Evolutionary conservation across 805 yeast species (phyloP), one percentile per base, ranked within the genome.

Genomic region (Starmerella kuoi): DNA sequence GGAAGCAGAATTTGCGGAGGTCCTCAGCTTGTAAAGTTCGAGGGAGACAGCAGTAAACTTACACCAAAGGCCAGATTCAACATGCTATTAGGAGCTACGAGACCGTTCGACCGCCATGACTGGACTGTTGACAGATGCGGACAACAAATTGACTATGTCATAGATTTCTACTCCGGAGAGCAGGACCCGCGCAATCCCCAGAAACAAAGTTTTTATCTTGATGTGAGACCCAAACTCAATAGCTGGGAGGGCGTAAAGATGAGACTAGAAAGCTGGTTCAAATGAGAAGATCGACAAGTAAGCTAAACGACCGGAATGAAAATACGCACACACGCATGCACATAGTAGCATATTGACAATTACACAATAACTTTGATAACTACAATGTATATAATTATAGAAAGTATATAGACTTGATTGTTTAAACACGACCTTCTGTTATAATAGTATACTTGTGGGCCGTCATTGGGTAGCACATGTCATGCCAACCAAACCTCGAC

Each of bases 91-190:
- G 95, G 94, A 0, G 68, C 73, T 44, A 76, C 75, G 38, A 72
- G 72, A 47, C 98, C 98, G 0, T 88, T 88, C 63, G 98, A 88
- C 62, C 72, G 98, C 54, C 98, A 88, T 58, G 98, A 88, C 61
- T 88, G 98, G 98, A 67, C 72, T 5, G 71, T 88, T 9, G 77
- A 81, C 54, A 66, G 96, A 41, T 84, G 95, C 60, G 97, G 97
- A 3, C 70, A 65, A 19, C 70, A 72, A 38, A 71, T 88, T 18
- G 95, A 85, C 37, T 88, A 88, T 55, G 96, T 88, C 34, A 88
- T 88, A 55, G 98, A 88, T 60, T 88, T 86, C 58, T 88, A 88
- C 61, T 59, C 74, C 11, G 79, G 79, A 5, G 71, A 69, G 40
- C 68, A 76, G 7, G 64, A 66, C 42, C 68, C 72, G 3, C 42